phyloP scores from a whole-genome alignment of 2,329 filamentous ascomycete genomes.

The Sporothrix globosa region DNA sequence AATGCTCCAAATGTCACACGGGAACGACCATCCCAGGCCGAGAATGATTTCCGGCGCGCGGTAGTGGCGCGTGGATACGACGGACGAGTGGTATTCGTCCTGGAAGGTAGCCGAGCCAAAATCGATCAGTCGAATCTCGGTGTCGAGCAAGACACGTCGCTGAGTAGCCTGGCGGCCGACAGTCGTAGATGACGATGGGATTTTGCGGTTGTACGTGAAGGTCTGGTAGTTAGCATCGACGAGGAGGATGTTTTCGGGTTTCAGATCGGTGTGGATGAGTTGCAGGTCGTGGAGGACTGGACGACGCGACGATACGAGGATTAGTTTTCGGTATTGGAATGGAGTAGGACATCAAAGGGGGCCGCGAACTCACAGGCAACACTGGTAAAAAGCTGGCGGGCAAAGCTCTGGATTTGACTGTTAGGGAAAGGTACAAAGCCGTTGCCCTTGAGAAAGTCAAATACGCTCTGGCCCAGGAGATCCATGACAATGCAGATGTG shows the following conservation, averaged over 20 bases:
- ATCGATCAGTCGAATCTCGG: slow-evolving; percentile 71
- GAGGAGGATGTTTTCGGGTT: slow-evolving; percentile 71
- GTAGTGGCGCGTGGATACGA: slow-evolving; percentile 71
- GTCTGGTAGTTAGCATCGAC: slow-evolving; percentile 68
- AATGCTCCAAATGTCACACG: slow-evolving; percentile 75
- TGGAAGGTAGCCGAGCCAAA: slow-evolving; percentile 74
- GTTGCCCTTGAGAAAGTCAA: slow-evolving; percentile 96
- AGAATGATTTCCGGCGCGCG: slow-evolving; percentile 72
- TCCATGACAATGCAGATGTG: slow-evolving; percentile 89
- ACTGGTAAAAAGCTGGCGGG: slow-evolving; percentile 93
- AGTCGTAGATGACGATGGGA: slow-evolving; percentile 67
- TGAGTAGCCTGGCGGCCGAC: slow-evolving; percentile 65
- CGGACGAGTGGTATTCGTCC: slow-evolving; percentile 72
- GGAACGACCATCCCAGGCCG: slow-evolving; percentile 70
- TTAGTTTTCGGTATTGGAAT: neutral
- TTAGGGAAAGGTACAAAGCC: slow-evolving; percentile 96
- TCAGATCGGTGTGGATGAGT: slow-evolving; percentile 86
- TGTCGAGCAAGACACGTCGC: slow-evolving; percentile 66
- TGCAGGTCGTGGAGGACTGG: slow-evolving; percentile 93
- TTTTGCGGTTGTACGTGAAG: slow-evolving; percentile 71
- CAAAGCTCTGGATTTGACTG: slow-evolving; percentile 97
- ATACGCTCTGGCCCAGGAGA: slow-evolving; percentile 88
- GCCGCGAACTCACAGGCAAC: slow-evolving; percentile 79
- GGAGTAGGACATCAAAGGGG: neutral
- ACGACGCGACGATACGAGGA: neutral